Evolutionary conservation across 371 early-diverging fungal genomes (phyloP), one percentile per base, ranked within the genome.

Genomic region (Rhizopus delemar): DNA sequence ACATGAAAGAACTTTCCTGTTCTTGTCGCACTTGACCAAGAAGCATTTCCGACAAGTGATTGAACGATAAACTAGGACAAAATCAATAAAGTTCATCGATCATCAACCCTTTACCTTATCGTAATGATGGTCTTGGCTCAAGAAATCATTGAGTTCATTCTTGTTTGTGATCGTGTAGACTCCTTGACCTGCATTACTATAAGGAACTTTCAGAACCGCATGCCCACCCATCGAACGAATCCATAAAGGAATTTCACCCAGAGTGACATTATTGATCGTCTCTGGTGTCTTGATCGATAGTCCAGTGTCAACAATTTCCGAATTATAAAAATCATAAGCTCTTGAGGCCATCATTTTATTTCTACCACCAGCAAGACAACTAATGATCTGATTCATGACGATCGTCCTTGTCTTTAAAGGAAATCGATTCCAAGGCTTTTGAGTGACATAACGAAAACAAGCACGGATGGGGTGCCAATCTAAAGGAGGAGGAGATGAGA

Each of bases 321-420:
- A 82, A 67, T 95, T 95, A 58, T 89, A 86, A 53, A 94, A 88
- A 63, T 94, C 94, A 73, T 94, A 95, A 4, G 96, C 93, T 57
- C 91, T 77, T 15, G 92, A 87, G 2, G 96, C 96, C 93, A 95
- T 93, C 90, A 91, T 92, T 75, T 95, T 95, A 78, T 95, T 95
- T 41, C 95, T 86, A 15, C 96, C 96, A 46, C 96, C 96, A 16
- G 96, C 94, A 2, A 95, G 71, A 69, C 96, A 95, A 12, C 93
- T 89, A n/a, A 95, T 86, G 57, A 92, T 90, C 64, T 90, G 82
- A 70, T 95, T 95, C 80, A 95, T 84, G 5, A 95, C 89, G n/a
- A 92, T 64, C 0, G 96, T 95, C 52, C 85, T 85, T 3, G 90
- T 81, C 57, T 88, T 82, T 36, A 95, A 62, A 15, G 95, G 96